These are phyloP conservation scores for Beta lomatogona DNA, from an alignment of 179 eudicot genomes.

Conservation along the genomic window DNA sequence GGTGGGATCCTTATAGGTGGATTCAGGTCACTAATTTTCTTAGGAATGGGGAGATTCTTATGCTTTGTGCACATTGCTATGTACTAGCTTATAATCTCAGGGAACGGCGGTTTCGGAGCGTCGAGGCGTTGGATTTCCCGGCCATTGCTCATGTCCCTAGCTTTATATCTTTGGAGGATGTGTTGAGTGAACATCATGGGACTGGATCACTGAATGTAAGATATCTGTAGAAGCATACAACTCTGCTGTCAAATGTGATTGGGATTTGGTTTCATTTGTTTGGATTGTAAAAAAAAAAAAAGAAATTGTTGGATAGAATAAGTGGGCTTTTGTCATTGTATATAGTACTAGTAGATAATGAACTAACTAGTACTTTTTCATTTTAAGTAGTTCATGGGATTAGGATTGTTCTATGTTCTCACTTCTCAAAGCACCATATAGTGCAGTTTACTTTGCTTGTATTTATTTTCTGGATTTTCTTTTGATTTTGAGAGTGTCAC, in stretches of 20 bases:
- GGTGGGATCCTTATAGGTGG: slow-evolving; percentile 37
- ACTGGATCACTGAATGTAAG: slow-evolving; percentile 21
- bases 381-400: background rate
- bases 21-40: slow-evolving; percentile 36
- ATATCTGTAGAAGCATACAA: slow-evolving; percentile 25
- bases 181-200: slow-evolving; percentile 20
- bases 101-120: slow-evolving; percentile 15
- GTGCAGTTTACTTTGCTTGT: no score
- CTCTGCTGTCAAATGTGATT: background rate
- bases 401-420: background rate
- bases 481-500: no score
- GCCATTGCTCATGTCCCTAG: slow-evolving; percentile 39
- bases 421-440: no score
- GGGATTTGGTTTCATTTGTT: background rate
- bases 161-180: slow-evolving; percentile 32
- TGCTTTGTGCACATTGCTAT: slow-evolving; percentile 36
- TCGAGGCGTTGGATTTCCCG: slow-evolving; percentile 23
- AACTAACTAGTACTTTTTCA: no score
- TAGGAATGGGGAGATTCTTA: slow-evolving; percentile 33
- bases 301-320: background rate
- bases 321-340: background rate
- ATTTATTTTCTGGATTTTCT: no score
- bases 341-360: background rate
- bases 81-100: slow-evolving; percentile 34
- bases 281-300: background rate